These are phyloP conservation scores for Mycena chlorophos DNA, from an alignment of 768 basidiomycete genomes.

Conservation along the genomic window DNA sequence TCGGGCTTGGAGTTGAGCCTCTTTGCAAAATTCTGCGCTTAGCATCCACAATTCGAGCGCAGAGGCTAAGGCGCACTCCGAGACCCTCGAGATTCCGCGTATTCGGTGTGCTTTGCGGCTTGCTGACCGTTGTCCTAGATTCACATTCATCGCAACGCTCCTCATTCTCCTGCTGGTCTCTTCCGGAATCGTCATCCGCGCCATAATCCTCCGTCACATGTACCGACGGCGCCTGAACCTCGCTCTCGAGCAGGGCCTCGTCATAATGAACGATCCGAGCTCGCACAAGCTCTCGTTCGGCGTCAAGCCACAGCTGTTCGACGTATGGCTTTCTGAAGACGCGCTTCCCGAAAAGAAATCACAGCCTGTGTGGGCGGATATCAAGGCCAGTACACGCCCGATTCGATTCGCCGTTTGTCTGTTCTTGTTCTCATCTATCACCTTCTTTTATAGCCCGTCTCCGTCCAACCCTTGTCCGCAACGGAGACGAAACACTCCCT, in stretches of 20 bases:
- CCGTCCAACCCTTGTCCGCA: conserved; percentile 39
- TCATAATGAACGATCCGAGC: conserved; percentile 38
- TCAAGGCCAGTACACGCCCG: conserved; percentile 43
- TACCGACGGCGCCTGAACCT: conserved; percentile 54
- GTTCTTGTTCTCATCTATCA: conserved; percentile 6
- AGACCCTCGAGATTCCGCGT: no score
- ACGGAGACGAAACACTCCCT: conserved; percentile 36
- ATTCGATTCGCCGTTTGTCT: neutral
- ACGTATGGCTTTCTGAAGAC: conserved; percentile 38
- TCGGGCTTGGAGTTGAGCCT: no score
- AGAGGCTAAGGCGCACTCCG: no score
- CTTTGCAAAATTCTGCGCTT: no score
- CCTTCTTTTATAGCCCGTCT: conserved; percentile 23
- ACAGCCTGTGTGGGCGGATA: conserved; percentile 41
- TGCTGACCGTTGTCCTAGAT: no score
- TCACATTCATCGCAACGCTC: conserved; percentile 74
- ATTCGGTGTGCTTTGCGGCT: no score
- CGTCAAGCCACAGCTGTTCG: conserved; percentile 51
- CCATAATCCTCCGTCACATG: conserved; percentile 59
- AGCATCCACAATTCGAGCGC: no score
- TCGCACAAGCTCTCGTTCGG: conserved; percentile 44
- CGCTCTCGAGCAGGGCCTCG: conserved; percentile 51
- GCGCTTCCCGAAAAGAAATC: conserved; percentile 7
- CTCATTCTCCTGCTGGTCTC: conserved; percentile 67
- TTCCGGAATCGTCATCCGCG: conserved; percentile 61